Base-by-base conservation (phyloP, 2,329 filamentous ascomycete species). In the Diaporthe aspalathi region DNA sequence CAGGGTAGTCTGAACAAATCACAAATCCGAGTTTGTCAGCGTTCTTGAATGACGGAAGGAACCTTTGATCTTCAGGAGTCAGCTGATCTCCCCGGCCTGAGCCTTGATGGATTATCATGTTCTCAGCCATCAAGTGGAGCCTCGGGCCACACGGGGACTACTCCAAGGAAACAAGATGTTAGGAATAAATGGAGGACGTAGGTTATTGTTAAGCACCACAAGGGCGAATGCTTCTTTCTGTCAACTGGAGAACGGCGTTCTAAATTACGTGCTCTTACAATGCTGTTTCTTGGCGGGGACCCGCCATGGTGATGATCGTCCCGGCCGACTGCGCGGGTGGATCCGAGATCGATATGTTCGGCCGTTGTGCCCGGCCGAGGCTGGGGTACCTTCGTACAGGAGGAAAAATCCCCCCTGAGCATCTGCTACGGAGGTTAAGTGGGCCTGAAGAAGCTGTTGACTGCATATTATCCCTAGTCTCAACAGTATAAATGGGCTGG, bases 311-410 rank as follows among this genome's bases (percentile, higher is more conserved):
- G 52, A 56, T 53, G 32, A 52, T n/a, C 45, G 27, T 22, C n/a
- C 38, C 53, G 66, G 66, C 66, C 38, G 40, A 54, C n/a, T n/a
- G 43, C 52, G 52, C n/a, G 40, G 29, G 66, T 68, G 66, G 66
- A 53, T 27, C 66, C 66, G 5, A 22, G 22, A 17, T 16, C 17
- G n/a, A 27, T 56, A 68, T 47, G 16, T 50, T 68, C 66, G 65
- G 54, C 66, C 66, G 53, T 27, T 47, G 52, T 29, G 60, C 38
- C 66, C 66, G 66, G 66, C 45, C 53, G 52, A 50, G 66, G 66
- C 40, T 60, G 43, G 29, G 43, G 54, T 38, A 35, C 50, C n/a
- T 40, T 45, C 29, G 66, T 29, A 12, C 35, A 29, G 29, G 45
- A 49, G 40, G 53, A 43, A 40, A 57, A 14, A n/a, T n/a, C n/a